These are phyloP conservation scores for Pterocarpus macrocarpus DNA, from an alignment of 306 rosid genomes.

Conservation along the genomic window DNA sequence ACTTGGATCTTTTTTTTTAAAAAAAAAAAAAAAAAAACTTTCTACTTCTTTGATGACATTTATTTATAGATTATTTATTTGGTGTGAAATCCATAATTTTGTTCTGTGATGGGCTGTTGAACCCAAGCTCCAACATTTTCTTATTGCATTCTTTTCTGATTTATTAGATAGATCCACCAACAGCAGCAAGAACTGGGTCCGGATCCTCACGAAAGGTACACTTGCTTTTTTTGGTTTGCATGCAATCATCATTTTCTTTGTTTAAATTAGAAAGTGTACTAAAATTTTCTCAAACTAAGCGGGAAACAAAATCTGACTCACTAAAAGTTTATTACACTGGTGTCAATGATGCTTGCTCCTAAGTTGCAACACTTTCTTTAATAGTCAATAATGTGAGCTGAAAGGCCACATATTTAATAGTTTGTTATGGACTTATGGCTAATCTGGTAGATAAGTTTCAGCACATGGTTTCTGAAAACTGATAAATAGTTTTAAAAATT, in stretches of 20 bases:
- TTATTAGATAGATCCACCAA: slow-evolving; percentile 85
- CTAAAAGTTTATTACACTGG: slow-evolving; percentile 11
- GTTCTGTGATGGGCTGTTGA: slow-evolving; percentile 36
- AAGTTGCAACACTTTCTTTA: slow-evolving; percentile 1
- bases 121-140: slow-evolving; percentile 34
- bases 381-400: slow-evolving; percentile 1
- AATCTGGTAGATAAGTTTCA: slow-evolving; percentile 13
- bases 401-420: slow-evolving; percentile 16
- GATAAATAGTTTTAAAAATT: not conserved
- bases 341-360: slow-evolving; percentile 7
- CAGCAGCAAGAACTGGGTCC: slow-evolving; percentile 77
- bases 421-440: slow-evolving; percentile 4
- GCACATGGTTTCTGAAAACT: not conserved
- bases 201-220: slow-evolving; percentile 93
- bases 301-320: not conserved
- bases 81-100: slow-evolving; percentile 18
- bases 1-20: slow-evolving; percentile 12
- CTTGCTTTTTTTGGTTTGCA: slow-evolving; percentile 37
- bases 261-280: slow-evolving; percentile 14
- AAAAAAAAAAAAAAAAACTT: not conserved
- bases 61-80: slow-evolving; percentile 33
- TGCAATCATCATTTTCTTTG: slow-evolving; percentile 39
- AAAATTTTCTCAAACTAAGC: slow-evolving; percentile 4
- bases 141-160: slow-evolving; percentile 19
- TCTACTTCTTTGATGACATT: slow-evolving; percentile 13